Evolutionary conservation across 805 yeast species (phyloP).

Genomic region (Millerozyma miso): DNA sequence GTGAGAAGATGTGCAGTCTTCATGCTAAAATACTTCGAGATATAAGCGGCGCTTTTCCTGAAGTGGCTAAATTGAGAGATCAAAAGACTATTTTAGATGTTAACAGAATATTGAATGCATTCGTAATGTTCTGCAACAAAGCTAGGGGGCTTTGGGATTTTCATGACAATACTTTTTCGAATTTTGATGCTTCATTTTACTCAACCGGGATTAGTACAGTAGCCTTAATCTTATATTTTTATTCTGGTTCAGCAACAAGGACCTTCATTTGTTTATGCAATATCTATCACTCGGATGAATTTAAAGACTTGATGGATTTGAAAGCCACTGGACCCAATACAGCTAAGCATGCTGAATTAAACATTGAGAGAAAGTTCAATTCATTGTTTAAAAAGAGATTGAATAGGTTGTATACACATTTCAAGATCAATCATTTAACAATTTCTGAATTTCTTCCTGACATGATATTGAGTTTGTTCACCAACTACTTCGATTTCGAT

Average conservation of each 20-base stretch:
- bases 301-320: constrained; percentile 11
- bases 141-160: constrained; percentile 1
- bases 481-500: constrained; percentile 44
- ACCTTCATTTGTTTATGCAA: constrained; percentile 40
- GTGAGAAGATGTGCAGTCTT: constrained; percentile 2
- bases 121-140: constrained; percentile 15
- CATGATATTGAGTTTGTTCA: constrained; percentile 42
- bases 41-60: constrained; percentile 17
- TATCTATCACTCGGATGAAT: constrained; percentile 29
- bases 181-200: constrained; percentile 18
- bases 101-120: constrained; percentile 28
- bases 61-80: constrained; percentile 15
- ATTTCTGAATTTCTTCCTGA: constrained; percentile 40
- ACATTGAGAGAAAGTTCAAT: constrained; percentile 37
- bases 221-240: constrained; percentile 39
- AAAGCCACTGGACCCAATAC: constrained; percentile 5
- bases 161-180: constrained; percentile 1
- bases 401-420: constrained; percentile 47
- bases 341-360: background rate
- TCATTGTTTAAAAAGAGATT: constrained; percentile 39
- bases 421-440: constrained; percentile 37
- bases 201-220: constrained; percentile 33
- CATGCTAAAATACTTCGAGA: constrained; percentile 12
- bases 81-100: constrained; percentile 9
- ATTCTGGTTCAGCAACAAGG: constrained; percentile 27